Base-by-base conservation (phyloP, 768 basidiomycete genomes). In the Xanthoconium stramineum region DNA sequence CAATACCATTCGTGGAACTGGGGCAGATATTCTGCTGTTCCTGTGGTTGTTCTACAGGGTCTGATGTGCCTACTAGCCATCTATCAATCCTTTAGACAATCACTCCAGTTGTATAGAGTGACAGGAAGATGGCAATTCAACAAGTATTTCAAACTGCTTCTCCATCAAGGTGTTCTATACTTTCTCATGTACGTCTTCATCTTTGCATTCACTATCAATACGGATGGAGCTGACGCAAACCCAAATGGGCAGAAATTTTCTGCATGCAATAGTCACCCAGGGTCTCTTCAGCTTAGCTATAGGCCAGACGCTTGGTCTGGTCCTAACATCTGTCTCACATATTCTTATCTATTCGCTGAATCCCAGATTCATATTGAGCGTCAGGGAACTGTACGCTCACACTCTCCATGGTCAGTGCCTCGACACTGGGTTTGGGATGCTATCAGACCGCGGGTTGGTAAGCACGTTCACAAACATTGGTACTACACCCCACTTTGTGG, bases 151-250 rank as follows among this genome's bases (percentile, higher is more conserved):
- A n/a, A 35, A 9, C 54, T 61, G 3, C 37, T 61, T 11, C 32
- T 48, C 24, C 17, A 43, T 7, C 51, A 61, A 30, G 59, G 61
- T 7, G 20, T 61, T 15, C 1, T 60, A 1, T 61, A 61, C 29
- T 61, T 61, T 14, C 0, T 51, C 12, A 29, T 57, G 61, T 61
- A 30, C 9, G 48, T 56, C 12, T 20, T 17, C n/a, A 6, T 0
- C 6, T 3, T 19, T 5, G 24, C 11, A 46, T 3, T 19, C 11
- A 37, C 24, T 15, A 4, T 6, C 15, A n/a, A 14, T 3, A 11
- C 10, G 5, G 2, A 32, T 11, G 2, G 20, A 32, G 17, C 19
- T 58, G 0, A 56, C 33, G 29, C 5, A 12, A 19, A 42, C 12
- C 7, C 14, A 8, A 20, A 30, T 30, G 6, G 5, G 38, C 9